A percentile compares a stretch with the other conserved stretches of the same genome.
Evolutionary conservation across 352 stramenopile genomes (phyloP).

Genomic region (Phytophthora citrophthora): DNA sequence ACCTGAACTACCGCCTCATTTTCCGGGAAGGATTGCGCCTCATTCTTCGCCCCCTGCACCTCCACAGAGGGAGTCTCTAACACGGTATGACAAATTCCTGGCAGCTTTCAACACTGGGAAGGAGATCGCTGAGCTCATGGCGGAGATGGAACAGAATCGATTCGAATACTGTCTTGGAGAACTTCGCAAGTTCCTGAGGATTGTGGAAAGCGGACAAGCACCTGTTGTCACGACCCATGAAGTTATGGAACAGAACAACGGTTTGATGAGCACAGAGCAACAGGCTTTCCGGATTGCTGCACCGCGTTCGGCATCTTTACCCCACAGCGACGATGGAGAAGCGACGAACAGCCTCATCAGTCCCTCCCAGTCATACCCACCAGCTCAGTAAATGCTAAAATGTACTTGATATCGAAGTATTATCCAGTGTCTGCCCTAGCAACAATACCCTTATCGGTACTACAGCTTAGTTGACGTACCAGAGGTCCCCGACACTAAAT

Average conservation of each 20-base stretch:
- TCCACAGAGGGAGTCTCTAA: conserved; percentile 3
- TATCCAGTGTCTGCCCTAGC: background rate
- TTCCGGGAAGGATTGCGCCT: conserved; percentile 1
- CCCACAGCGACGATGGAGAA: background rate
- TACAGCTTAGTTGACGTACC: conserved; percentile 58
- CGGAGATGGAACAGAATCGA: conserved; percentile 25
- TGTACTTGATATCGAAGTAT: background rate
- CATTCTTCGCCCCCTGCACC: background rate
- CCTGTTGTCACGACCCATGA: conserved; percentile 30
- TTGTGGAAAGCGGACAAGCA: conserved; percentile 18
- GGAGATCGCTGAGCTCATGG: conserved; percentile 32
- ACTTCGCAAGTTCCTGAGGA: conserved; percentile 30
- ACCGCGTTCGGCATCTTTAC: background rate
- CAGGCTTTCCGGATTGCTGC: conserved; percentile 8
- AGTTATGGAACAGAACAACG: conserved; percentile 21
- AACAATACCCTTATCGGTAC: background rate
- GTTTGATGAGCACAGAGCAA: conserved; percentile 14
- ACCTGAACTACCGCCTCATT: conserved; percentile 5
- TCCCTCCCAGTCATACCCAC: conserved; percentile 3
- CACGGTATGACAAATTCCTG: conserved; percentile 37
- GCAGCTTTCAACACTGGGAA: conserved; percentile 35
- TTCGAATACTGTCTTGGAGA: conserved; percentile 23
- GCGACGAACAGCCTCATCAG: conserved; percentile 23
- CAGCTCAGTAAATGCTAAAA: conserved; percentile 2
- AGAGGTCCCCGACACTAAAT: conserved; percentile 72